These are phyloP conservation scores for Neopestalotiopsis rosae DNA, from an alignment of 2,329 filamentous ascomycete genomes.

Conservation along the genomic window DNA sequence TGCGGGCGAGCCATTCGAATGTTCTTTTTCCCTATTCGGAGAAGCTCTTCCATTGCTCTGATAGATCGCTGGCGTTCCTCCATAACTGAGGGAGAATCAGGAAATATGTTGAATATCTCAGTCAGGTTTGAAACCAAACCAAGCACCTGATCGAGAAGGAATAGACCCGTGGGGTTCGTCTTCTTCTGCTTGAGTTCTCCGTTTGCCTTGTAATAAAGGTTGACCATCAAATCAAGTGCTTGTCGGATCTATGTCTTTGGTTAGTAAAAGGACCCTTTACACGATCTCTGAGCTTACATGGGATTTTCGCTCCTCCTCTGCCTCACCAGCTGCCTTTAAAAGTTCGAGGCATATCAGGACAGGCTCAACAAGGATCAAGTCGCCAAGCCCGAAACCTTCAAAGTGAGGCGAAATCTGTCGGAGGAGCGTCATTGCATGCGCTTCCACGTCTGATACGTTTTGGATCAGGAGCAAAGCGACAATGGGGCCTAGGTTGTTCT, in stretches of 20 bases:
- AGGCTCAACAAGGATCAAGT: slow-evolving; percentile 76
- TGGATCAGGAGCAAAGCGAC: slow-evolving; percentile 65
- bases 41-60: slow-evolving; percentile 85
- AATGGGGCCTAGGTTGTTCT: slow-evolving; percentile 61
- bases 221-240: slow-evolving; percentile 53
- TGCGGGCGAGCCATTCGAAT: slow-evolving; percentile 85
- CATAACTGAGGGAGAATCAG: slow-evolving; percentile 56
- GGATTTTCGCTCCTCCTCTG: slow-evolving; percentile 57
- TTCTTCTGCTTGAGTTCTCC: slow-evolving; percentile 54
- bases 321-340: slow-evolving; percentile 78
- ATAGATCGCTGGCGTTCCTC: slow-evolving; percentile 79
- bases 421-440: slow-evolving; percentile 71
- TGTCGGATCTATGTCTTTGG: slow-evolving; percentile 46
- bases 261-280: slow-evolving; percentile 30
- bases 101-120: slow-evolving; percentile 74
- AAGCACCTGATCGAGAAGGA: slow-evolving; percentile 83
- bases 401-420: slow-evolving; percentile 74
- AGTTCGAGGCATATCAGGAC: slow-evolving; percentile 80
- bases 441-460: slow-evolving; percentile 62
- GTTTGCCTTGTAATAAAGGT: slow-evolving; percentile 44
- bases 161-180: slow-evolving; percentile 68
- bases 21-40: slow-evolving; percentile 74
- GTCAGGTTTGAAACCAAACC: slow-evolving; percentile 86
- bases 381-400: slow-evolving; percentile 66
- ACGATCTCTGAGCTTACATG: slow-evolving; percentile 55